These are phyloP conservation scores for Neoboletus magnificus DNA, from an alignment of 768 basidiomycete genomes.

Conservation along the genomic window DNA sequence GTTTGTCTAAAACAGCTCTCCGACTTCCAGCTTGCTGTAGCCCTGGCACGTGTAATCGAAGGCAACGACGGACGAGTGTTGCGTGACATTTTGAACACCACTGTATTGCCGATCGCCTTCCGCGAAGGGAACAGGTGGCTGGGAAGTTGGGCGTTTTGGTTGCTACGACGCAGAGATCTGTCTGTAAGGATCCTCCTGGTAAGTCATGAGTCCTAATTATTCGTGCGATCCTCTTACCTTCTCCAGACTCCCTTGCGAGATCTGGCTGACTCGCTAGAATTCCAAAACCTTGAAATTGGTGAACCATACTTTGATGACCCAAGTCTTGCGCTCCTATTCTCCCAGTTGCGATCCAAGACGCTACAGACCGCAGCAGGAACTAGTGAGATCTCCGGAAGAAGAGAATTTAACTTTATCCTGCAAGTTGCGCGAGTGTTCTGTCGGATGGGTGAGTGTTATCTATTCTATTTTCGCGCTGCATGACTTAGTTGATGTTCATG, in stretches of 20 bases:
- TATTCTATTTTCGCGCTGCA: background rate
- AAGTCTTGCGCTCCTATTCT: slow-evolving; percentile 85
- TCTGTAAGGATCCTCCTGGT: slow-evolving; percentile 90
- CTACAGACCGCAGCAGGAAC: slow-evolving; percentile 92
- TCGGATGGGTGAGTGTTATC: slow-evolving; percentile 74
- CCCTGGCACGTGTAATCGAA: slow-evolving; percentile 82
- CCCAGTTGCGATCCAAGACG: slow-evolving; percentile 84
- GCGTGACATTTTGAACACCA: slow-evolving; percentile 62
- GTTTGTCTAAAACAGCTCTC: slow-evolving; percentile 84
- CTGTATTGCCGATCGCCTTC: slow-evolving; percentile 83
- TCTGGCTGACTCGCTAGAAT: slow-evolving; percentile 55
- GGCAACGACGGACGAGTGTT: slow-evolving; percentile 80
- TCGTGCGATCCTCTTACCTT: background rate
- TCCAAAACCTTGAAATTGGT: slow-evolving; percentile 62
- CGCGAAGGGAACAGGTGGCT: slow-evolving; percentile 88
- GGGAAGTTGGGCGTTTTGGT: slow-evolving; percentile 96
- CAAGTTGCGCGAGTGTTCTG: slow-evolving; percentile 94
- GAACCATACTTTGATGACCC: slow-evolving; percentile 93
- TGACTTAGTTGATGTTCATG: slow-evolving; percentile 1
- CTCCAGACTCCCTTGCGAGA: slow-evolving; percentile 73
- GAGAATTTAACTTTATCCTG: slow-evolving; percentile 93
- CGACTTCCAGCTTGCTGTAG: slow-evolving; percentile 89
- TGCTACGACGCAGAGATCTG: slow-evolving; percentile 81
- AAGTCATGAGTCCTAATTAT: slow-evolving; percentile 27
- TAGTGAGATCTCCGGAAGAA: slow-evolving; percentile 80